phyloP scores from a whole-genome alignment of 1,284 basidiomycete species.

The Tylopilus sp. region DNA sequence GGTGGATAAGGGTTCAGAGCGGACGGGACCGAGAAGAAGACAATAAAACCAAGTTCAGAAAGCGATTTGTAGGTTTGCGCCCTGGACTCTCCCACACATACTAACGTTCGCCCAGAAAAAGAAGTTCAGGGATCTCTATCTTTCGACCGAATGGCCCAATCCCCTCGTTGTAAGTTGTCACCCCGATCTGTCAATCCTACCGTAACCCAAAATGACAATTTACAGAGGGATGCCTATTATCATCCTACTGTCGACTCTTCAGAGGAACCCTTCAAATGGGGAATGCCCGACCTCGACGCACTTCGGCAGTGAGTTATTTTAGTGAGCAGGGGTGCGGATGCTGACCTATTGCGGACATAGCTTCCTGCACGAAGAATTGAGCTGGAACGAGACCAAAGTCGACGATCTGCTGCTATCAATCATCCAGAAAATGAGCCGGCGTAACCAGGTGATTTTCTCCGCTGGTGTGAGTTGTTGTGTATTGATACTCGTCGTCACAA shows the following conservation, averaged over 20 bases:
- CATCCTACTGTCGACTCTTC: constrained; percentile 88
- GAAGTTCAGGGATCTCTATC: constrained; percentile 80
- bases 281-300: constrained; percentile 90
- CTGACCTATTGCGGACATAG: constrained; percentile 39
- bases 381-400: constrained; percentile 85
- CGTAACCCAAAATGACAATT: constrained; percentile 1
- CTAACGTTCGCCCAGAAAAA: constrained; percentile 64
- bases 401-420: constrained; percentile 93
- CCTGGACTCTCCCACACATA: background rate
- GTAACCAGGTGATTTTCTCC: constrained; percentile 53
- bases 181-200: constrained; percentile 5
- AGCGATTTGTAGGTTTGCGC: constrained; percentile 69
- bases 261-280: constrained; percentile 96
- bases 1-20: constrained; percentile 95
- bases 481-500: constrained; percentile 29
- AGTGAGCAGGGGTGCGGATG: background rate
- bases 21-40: constrained; percentile 79
- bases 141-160: constrained; percentile 87
- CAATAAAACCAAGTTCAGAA: constrained; percentile 71
- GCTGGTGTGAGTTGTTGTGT: background rate
- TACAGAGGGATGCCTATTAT: constrained; percentile 87
- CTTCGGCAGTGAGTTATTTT: constrained; percentile 64
- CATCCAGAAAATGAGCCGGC: constrained; percentile 84
- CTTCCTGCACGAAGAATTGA: constrained; percentile 81
- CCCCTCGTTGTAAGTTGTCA: constrained; percentile 66